Evolutionary conservation across 192 early-diverging fungal genomes (phyloP), one percentile per base, ranked within the genome.

Genomic region (Coemansia sp.): DNA sequence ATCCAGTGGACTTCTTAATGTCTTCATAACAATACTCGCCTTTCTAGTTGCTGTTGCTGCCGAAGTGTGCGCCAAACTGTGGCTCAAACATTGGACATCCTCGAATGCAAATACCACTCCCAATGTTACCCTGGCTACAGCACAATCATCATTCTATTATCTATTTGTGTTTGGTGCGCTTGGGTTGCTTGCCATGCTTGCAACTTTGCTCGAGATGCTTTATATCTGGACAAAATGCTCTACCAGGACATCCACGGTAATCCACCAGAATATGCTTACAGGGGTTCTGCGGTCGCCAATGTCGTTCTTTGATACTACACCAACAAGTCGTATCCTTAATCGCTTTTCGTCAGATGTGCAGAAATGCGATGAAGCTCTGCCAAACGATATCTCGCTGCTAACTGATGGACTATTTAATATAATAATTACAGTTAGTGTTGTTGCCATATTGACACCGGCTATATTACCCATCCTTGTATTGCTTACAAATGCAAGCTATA

Each of bases 201-300:
- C 87, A 58, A 83, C 88, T 14, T 78, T 91, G 38, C 75, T 90
- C 38, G 91, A 94, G 69, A 83, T 85, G 16, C 73, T 94, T 47
- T 75, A 89, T 56, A 85, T 91, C 19, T 95, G 92, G 88, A 85
- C 92, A 5, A 82, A 69, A 23, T 95, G 93, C 65, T 91, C 87
- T 25, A 93, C 94, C 69, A 82, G 87, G 19, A 64, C 71, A 0
- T 79, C 77, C 19, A 48, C 54, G 2, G 71, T 60, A 3, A 66
- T 94, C 8, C 94, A 97, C 74, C 76, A 85, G 16, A 82, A 76
- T 28, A 85, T 92, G 26, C 67, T 93, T 27, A 32, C 64, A 16
- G 78, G 85, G 21, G 83, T 95, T 25, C 54, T 93, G 61, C 67
- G 87, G 2, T 87, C 92, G 0, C 92, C 92, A 7, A 83, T 87